Conservation (phyloP, 495 filamentous ascomycete genomes). For the Hypoxylon crocopeplum region DNA sequence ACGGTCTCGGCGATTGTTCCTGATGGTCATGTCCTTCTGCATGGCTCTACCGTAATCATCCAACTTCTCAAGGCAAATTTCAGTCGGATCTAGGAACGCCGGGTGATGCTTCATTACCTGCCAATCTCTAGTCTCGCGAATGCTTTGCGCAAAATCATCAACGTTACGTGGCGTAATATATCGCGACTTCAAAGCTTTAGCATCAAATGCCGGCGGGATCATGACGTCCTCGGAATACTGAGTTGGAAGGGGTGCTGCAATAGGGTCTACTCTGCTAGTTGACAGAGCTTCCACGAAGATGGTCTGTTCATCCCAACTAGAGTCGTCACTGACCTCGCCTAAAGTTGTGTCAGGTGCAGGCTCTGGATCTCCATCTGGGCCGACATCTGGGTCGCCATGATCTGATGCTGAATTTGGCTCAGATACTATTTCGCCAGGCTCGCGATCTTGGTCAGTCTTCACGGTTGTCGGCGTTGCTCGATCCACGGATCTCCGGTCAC, state of each 20-base stretch:
- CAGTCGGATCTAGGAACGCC: conserved; percentile 43
- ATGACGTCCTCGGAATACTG: conserved; percentile 52
- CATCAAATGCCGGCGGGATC: conserved; percentile 53
- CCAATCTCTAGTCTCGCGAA: conserved; percentile 55
- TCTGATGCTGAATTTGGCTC: conserved; percentile 27
- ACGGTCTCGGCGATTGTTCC: conserved; percentile 18
- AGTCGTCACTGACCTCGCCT: conserved; percentile 44
- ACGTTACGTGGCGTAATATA: conserved; percentile 55
- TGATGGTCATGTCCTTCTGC: conserved; percentile 10
- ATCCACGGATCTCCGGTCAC: conserved; percentile 7
- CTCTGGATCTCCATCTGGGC: conserved; percentile 13
- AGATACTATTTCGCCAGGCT: conserved; percentile 36
- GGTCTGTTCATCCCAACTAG: conserved; percentile 48
- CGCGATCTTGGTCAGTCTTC: conserved; percentile 28
- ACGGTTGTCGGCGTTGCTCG: conserved; percentile 6
- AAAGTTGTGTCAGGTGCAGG: conserved; percentile 1
- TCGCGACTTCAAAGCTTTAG: conserved; percentile 52
- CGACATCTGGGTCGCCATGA: conserved; percentile 7
- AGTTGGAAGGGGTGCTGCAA: conserved; percentile 49
- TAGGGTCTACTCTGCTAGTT: conserved; percentile 49
- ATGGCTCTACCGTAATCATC: conserved; percentile 29
- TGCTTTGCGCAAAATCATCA: conserved; percentile 49
- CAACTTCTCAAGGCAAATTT: conserved; percentile 31
- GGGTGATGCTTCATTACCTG: conserved; percentile 54
- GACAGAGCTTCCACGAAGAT: conserved; percentile 44